Percentiles rank a stretch among this genome's conserved stretches.
These are phyloP conservation scores for Xylaria sp. DNA, from an alignment of 2,329 filamentous ascomycete species.

Conservation along the genomic window DNA sequence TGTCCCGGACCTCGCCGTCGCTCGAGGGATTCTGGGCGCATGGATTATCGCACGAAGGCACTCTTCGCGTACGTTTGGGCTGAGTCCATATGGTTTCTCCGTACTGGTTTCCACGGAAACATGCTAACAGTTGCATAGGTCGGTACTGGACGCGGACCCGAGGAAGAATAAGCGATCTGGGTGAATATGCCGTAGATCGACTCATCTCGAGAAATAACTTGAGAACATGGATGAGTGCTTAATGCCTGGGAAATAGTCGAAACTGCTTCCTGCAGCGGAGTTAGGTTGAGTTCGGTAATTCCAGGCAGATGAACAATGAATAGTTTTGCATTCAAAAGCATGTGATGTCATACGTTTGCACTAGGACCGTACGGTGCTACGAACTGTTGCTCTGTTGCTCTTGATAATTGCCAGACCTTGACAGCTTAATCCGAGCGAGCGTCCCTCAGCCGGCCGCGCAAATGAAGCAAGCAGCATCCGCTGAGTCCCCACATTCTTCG, in stretches of 20 bases:
- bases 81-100: neutral
- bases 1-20: slow-evolving; percentile 31
- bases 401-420: too few relatives aligned
- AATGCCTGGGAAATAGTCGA: neutral
- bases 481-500: slow-evolving; percentile 3
- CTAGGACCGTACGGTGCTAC: too few relatives aligned
- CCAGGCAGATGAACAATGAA: neutral
- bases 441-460: neutral
- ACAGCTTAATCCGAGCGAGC: neutral
- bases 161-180: slow-evolving; percentile 11
- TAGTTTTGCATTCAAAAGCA: too few relatives aligned
- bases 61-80: slow-evolving; percentile 33
- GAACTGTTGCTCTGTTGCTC: too few relatives aligned
- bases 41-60: slow-evolving; percentile 34
- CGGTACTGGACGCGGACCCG: slow-evolving; percentile 19
- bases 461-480: slow-evolving; percentile 8
- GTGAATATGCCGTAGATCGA: neutral
- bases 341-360: too few relatives aligned
- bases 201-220: neutral
- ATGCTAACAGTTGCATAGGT: slow-evolving; percentile 25
- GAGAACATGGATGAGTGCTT: neutral
- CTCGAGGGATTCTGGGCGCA: slow-evolving; percentile 39
- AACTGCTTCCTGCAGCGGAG: neutral
- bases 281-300: neutral
- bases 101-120: neutral